Evolutionary conservation across 2,329 filamentous ascomycete species (phyloP).

Genomic region (Hirsutella minnesotensis): DNA sequence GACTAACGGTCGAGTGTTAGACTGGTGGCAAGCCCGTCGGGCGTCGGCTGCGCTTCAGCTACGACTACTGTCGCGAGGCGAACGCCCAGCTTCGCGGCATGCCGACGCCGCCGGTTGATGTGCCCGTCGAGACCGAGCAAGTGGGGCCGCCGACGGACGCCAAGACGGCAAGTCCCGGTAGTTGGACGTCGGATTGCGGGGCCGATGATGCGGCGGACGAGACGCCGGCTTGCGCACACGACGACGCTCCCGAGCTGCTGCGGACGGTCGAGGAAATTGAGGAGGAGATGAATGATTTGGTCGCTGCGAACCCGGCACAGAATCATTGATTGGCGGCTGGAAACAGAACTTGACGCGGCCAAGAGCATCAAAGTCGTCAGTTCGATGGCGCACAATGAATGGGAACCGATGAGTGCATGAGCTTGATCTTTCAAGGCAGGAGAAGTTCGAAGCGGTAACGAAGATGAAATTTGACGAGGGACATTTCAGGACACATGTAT

Average conservation of each 20-base stretch:
- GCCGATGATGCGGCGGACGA: not conserved
- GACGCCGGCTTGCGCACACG: not conserved
- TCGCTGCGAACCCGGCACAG: no score
- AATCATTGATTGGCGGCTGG: no score
- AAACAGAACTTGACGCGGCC: no score
- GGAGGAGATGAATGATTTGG: no score
- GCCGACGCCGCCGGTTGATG: conserved; percentile 11
- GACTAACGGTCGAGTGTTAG: conserved; percentile 14
- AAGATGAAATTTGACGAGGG: no score
- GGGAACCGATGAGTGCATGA: no score
- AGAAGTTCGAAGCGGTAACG: no score
- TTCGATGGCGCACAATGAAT: no score
- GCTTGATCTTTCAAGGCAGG: no score
- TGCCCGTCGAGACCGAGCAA: not conserved
- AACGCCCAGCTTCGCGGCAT: conserved; percentile 20
- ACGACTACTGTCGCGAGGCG: conserved; percentile 20
- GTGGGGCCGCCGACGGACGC: not conserved
- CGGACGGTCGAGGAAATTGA: not conserved
- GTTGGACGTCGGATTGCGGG: not conserved
- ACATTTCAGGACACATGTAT: no score
- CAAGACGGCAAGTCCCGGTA: not conserved
- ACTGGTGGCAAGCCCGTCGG: conserved; percentile 26
- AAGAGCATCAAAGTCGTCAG: no score
- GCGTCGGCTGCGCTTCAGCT: conserved; percentile 17
- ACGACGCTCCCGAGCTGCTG: not conserved